Conservation (phyloP, 2,329 filamentous ascomycete genomes). For the Phyllosticta citriasiana region DNA sequence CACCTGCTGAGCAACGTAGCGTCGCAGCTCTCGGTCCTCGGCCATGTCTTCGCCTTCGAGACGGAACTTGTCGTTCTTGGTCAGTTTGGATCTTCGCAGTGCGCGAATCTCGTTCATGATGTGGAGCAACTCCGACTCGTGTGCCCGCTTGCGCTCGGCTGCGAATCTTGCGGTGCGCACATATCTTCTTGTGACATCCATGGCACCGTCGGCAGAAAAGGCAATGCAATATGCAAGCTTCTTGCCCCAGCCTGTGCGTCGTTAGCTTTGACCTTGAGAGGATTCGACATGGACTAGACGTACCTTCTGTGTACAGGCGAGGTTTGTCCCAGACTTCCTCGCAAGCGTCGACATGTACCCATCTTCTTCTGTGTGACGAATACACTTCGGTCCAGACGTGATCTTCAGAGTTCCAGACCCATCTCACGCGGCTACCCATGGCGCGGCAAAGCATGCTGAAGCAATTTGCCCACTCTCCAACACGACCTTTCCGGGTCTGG, state of each 20-base stretch:
- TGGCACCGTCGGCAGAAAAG: conserved; percentile 79
- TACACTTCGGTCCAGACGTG: conserved; percentile 98
- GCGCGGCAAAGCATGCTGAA: conserved; percentile 97
- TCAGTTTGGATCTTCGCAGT: conserved; percentile 71
- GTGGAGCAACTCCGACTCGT: conserved; percentile 83
- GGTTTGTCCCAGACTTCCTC: conserved; percentile 95
- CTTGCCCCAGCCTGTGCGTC: conserved; percentile 68
- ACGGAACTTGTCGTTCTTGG: conserved; percentile 73
- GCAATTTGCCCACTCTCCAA: conserved; percentile 96
- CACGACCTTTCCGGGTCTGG: conserved; percentile 74
- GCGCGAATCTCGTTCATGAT: conserved; percentile 86
- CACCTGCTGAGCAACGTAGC: conserved; percentile 64
- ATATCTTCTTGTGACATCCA: conserved; percentile 58
- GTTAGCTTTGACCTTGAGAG: conserved; percentile 12
- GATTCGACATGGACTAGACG: conserved; percentile 18
- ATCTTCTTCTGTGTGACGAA: conserved; percentile 83
- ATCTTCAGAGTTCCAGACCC: conserved; percentile 98
- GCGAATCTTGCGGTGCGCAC: conserved; percentile 63
- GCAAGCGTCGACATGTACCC: conserved; percentile 94
- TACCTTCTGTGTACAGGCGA: conserved; percentile 77
- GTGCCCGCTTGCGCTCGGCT: conserved; percentile 64
- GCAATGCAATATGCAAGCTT: conserved; percentile 96
- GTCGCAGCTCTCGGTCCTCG: conserved; percentile 66
- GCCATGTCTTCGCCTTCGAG: conserved; percentile 70
- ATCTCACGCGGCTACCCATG: conserved; percentile 79